A percentile compares a stretch with the other conserved stretches of the same genome.
These are phyloP conservation scores for Bocquillonia castaneifolia DNA, from an alignment of 441 rosid genomes.

Conservation along the genomic window DNA sequence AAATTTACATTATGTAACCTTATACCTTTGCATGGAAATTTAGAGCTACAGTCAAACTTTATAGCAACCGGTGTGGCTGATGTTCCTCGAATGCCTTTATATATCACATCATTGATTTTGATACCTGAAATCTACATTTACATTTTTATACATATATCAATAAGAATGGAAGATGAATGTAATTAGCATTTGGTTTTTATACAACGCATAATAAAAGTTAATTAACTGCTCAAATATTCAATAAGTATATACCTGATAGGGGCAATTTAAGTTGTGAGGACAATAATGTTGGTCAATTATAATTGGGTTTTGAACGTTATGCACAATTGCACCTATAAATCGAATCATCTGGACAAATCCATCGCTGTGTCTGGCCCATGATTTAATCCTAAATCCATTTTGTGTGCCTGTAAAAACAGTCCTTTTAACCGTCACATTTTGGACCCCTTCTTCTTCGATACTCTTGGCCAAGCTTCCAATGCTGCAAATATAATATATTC, in stretches of 20 bases:
- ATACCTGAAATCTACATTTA: constrained; percentile 1
- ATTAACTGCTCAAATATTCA: background rate
- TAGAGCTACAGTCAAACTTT: constrained; percentile 11
- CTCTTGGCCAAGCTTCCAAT: constrained; percentile 15
- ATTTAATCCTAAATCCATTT: constrained; percentile 20
- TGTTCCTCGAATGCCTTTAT: constrained; percentile 9
- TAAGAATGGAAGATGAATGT: no score
- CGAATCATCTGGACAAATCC: constrained; percentile 7
- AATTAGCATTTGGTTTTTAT: no score
- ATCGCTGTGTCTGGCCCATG: constrained; percentile 13
- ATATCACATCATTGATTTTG: constrained; percentile 2
- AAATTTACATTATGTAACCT: background rate
- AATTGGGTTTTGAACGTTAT: constrained; percentile 13
- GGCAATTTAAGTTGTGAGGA: constrained; percentile 16
- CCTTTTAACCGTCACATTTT: constrained; percentile 13
- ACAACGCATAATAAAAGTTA: no score
- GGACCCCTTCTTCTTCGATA: background rate
- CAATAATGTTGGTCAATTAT: constrained; percentile 18
- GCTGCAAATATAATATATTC: constrained; percentile 1
- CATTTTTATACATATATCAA: background rate
- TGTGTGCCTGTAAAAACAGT: background rate
- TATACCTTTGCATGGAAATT: background rate
- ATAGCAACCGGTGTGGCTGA: constrained; percentile 8
- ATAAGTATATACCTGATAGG: background rate
- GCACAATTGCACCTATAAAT: constrained; percentile 2